Base-by-base conservation (phyloP, 208 protist species). In the Acanthamoeba castellanii region DNA sequence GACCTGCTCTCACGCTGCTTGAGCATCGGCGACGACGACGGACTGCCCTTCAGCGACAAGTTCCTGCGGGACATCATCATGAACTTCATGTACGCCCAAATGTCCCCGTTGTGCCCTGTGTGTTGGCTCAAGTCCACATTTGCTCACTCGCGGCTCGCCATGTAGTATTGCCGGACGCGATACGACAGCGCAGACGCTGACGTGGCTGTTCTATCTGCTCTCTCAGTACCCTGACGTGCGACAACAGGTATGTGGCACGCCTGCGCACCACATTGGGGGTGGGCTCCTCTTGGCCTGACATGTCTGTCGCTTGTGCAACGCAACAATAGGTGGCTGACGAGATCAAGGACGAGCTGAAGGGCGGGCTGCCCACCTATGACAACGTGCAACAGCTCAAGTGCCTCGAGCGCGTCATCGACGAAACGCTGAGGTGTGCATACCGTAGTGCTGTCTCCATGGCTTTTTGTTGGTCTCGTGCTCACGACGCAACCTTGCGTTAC, bases 141-240 rank as follows among this genome's bases (percentile, higher is more conserved):
- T 3, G 3, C 22, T 64, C 1, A 25, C 20, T 16, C 57, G 57
- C 20, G 6, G 55, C 22, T 16, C 11, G 57, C 57, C 20, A 27
- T 45, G 55, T 30, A 89, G 82, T 27, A 89, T 89, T 59, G 82
- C 82, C 14, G 82, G 82, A 16, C 34, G 82, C 22, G 82, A 89
- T 11, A 89, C 82, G 16, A 89, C 82, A 0, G 42, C 82, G 30
- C 82, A 89, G 55, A 89, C 82, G 25, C 47, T 89, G 47, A 89
- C 82, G 72, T 89, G 82, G 82, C 3, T 47, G n/a, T 89, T 89
- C 20, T 89, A 89, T 7, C 47, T 89, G 47, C 52, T 89, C 22
- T 89, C 82, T 1, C 82, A 89, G 52, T 1, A 89, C 55, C 82
- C 9, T 27, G n/a, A 66, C 4, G 30, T 45, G 47, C 42, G n/a